phyloP scores from a whole-genome alignment of 1,284 basidiomycete species.

The Apiotrichum brassicae region DNA sequence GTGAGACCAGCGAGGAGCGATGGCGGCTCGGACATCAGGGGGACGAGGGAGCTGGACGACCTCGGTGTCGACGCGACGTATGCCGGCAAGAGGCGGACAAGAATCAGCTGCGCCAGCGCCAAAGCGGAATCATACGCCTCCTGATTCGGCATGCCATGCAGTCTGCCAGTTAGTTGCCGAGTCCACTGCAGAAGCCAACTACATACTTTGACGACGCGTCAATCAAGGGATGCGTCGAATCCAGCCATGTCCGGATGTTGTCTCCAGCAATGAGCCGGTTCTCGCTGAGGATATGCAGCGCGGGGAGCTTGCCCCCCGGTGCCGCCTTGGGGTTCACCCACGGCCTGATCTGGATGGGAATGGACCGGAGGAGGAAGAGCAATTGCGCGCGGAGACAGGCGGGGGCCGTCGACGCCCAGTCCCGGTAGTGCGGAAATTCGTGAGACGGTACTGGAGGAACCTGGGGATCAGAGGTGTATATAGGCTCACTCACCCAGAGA shows the following conservation, averaged over 20 bases:
- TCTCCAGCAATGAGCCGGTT: slow-evolving; percentile 27
- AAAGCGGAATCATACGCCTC: slow-evolving; percentile 35
- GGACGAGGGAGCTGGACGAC: slow-evolving; percentile 2
- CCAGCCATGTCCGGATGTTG: slow-evolving; percentile 37
- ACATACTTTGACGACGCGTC: slow-evolving; percentile 25
- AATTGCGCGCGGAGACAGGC: slow-evolving; percentile 37
- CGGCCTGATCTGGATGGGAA: slow-evolving; percentile 24
- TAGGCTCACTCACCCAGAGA: slow-evolving; percentile 22
- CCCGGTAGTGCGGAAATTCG: slow-evolving; percentile 17
- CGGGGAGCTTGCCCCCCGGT: slow-evolving; percentile 29
- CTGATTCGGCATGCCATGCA: slow-evolving; percentile 31
- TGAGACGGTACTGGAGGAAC: slow-evolving; percentile 14
- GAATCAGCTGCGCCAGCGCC: slow-evolving; percentile 32
- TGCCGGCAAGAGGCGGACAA: slow-evolving; percentile 29
- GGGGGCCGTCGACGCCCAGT: slow-evolving; percentile 33
- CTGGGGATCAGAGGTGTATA: slow-evolving; percentile 13
- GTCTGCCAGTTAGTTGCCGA: background rate
- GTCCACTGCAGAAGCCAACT: background rate
- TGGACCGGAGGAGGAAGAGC: slow-evolving; percentile 35
- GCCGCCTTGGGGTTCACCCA: slow-evolving; percentile 35
- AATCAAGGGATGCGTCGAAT: slow-evolving; percentile 25
- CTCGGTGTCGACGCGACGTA: slow-evolving; percentile 19
- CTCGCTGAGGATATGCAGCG: slow-evolving; percentile 27
- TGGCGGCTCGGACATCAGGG: slow-evolving; percentile 28
- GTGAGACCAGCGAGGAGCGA: slow-evolving; percentile 33